These are phyloP conservation scores for Didymella segeticola DNA, from an alignment of 2,329 filamentous ascomycete species.

Conservation along the genomic window DNA sequence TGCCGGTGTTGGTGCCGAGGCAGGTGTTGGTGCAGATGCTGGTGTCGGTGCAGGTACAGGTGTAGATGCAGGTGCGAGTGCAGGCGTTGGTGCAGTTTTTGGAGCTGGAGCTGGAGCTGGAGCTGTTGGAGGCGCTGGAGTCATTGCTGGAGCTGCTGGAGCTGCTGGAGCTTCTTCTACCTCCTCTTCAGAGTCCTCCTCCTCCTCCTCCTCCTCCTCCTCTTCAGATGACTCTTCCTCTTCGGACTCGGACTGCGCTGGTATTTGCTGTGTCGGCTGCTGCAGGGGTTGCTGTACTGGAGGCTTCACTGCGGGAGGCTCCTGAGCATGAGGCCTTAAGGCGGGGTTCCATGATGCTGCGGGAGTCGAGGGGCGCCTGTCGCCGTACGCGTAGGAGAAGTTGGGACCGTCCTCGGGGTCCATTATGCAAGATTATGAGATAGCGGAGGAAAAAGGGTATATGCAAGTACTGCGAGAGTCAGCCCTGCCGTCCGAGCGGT, in stretches of 20 bases:
- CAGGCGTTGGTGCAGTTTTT: background rate
- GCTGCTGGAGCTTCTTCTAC: slow-evolving; percentile 11
- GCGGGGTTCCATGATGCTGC: slow-evolving; percentile 63
- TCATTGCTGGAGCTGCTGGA: slow-evolving; percentile 8
- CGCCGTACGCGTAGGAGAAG: slow-evolving; percentile 50
- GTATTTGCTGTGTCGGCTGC: slow-evolving; percentile 10
- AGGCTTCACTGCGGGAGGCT: slow-evolving; percentile 17
- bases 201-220: slow-evolving; percentile 10
- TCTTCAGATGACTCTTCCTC: slow-evolving; percentile 18
- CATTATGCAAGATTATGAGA: slow-evolving; percentile 41
- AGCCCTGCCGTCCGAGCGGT: slow-evolving; percentile 28
- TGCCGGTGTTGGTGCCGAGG: background rate
- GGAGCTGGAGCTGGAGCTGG: background rate
- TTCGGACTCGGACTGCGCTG: slow-evolving; percentile 22
- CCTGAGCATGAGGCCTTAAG: slow-evolving; percentile 48
- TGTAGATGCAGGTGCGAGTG: background rate
- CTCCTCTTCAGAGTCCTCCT: slow-evolving; percentile 8
- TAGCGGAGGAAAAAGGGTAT: slow-evolving; percentile 39
- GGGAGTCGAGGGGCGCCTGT: slow-evolving; percentile 25
- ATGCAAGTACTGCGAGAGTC: slow-evolving; percentile 43
- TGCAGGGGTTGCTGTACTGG: slow-evolving; percentile 8
- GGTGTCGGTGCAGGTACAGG: background rate
- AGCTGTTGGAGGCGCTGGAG: background rate
- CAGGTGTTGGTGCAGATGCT: background rate
- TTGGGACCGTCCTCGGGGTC: slow-evolving; percentile 47